These are phyloP conservation scores for Clavispora vitiphila DNA, from an alignment of 805 yeast species.

Conservation along the genomic window DNA sequence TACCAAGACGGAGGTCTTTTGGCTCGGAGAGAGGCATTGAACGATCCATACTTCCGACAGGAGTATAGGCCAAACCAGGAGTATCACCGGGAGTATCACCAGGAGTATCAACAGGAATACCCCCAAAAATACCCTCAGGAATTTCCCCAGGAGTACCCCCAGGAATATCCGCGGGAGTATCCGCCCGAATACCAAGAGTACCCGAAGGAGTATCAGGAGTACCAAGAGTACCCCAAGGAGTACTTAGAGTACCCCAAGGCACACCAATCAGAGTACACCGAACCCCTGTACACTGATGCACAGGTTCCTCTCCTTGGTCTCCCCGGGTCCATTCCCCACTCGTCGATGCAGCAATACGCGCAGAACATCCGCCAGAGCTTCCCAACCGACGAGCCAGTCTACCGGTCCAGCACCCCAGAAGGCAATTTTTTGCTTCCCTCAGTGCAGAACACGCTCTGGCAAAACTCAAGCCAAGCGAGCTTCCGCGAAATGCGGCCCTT, in stretches of 20 bases:
- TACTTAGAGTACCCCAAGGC: background rate
- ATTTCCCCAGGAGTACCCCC: background rate
- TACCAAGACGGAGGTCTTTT: background rate
- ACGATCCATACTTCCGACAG: background rate
- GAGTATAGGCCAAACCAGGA: background rate
- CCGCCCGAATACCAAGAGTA: background rate
- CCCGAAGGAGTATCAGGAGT: background rate
- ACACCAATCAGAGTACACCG: background rate
- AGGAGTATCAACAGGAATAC: background rate
- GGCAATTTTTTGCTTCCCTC: slow-evolving; percentile 2
- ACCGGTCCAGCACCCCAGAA: background rate
- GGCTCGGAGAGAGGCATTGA: background rate
- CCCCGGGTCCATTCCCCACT: background rate
- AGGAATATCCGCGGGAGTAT: background rate
- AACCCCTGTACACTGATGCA: background rate
- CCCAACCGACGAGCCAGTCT: slow-evolving; percentile 3
- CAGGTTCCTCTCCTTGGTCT: background rate
- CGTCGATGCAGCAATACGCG: slow-evolving; percentile 6
- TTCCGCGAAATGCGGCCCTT: slow-evolving; percentile 8
- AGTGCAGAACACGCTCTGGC: slow-evolving; percentile 6
- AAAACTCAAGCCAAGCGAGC: slow-evolving; percentile 9
- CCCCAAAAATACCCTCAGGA: background rate
- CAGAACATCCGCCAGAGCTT: slow-evolving; percentile 7
- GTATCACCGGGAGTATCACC: background rate
- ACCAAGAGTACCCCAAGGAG: background rate